These are phyloP conservation scores for Pythium aphanidermatum DNA, from an alignment of 352 stramenopile species.

Conservation along the genomic window DNA sequence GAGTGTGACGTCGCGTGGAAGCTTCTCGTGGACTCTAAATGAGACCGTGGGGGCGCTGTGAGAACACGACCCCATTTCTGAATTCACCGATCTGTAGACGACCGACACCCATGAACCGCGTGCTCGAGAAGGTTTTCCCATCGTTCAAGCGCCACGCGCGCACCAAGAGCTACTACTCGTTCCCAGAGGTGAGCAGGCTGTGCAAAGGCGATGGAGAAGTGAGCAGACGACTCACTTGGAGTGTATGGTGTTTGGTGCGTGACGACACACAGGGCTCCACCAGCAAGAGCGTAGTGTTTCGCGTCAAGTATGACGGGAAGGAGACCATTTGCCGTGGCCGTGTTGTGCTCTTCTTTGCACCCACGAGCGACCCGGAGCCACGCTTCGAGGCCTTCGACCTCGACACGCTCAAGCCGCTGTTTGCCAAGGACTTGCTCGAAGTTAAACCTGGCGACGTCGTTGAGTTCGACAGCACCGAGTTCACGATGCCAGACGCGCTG, in stretches of 20 bases:
- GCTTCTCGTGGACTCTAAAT: too few relatives aligned
- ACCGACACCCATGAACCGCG: slow-evolving; percentile 44
- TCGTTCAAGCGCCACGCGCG: slow-evolving; percentile 39
- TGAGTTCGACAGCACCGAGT: slow-evolving; percentile 61
- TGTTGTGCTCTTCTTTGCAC: slow-evolving; percentile 62
- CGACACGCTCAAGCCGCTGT: slow-evolving; percentile 47
- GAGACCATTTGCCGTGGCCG: slow-evolving; percentile 34
- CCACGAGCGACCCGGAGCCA: slow-evolving; percentile 29
- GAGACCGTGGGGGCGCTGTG: too few relatives aligned
- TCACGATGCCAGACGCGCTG: slow-evolving; percentile 47
- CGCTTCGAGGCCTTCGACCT: slow-evolving; percentile 56
- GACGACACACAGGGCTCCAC: slow-evolving; percentile 28
- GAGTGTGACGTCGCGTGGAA: too few relatives aligned
- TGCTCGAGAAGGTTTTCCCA: slow-evolving; percentile 62
- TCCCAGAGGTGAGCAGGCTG: slow-evolving; percentile 34
- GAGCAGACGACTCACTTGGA: too few relatives aligned
- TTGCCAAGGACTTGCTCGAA: slow-evolving; percentile 59
- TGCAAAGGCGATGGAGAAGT: background rate
- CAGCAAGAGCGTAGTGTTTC: slow-evolving; percentile 45
- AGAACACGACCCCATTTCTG: background rate
- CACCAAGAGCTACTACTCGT: slow-evolving; percentile 48
- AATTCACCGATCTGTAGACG: background rate
- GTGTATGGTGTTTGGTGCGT: too few relatives aligned
- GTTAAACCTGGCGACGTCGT: slow-evolving; percentile 45
- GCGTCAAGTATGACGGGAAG: slow-evolving; percentile 34